Evolutionary conservation across 2,329 filamentous ascomycete species (phyloP).

Genomic region (Neoascochyta sp.): DNA sequence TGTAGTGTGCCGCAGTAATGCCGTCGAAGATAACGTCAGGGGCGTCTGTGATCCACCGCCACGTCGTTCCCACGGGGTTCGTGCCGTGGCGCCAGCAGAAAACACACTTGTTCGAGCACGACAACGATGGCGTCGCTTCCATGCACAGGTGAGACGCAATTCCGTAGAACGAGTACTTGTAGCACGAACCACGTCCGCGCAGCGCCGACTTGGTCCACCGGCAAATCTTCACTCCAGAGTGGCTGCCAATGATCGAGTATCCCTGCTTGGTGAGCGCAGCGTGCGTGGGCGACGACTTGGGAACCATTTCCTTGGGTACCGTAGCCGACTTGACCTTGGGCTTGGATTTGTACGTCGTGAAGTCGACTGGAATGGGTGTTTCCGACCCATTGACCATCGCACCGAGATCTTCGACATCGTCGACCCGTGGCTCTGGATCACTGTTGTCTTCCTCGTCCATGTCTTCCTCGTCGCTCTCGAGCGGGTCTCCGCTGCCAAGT

Average conservation of each 20-base stretch:
- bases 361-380: slow-evolving; percentile 72
- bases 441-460: slow-evolving; percentile 49
- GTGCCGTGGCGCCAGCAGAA: slow-evolving; percentile 99
- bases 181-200: slow-evolving; percentile 88
- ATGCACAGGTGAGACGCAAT: slow-evolving; percentile 97
- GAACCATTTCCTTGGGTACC: slow-evolving; percentile 82
- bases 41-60: slow-evolving; percentile 93
- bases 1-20: slow-evolving; percentile 87
- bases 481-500: slow-evolving; percentile 73
- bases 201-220: slow-evolving; percentile 98
- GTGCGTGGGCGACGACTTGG: slow-evolving; percentile 83
- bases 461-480: slow-evolving; percentile 77
- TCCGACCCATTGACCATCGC: slow-evolving; percentile 51
- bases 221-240: slow-evolving; percentile 96
- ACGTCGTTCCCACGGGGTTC: slow-evolving; percentile 92
- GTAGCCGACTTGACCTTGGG: slow-evolving; percentile 48
- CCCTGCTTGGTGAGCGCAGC: slow-evolving; percentile 90
- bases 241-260: slow-evolving; percentile 90
- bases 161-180: slow-evolving; percentile 97
- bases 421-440: slow-evolving; percentile 48
- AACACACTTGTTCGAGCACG: slow-evolving; percentile 96
- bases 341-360: slow-evolving; percentile 66
- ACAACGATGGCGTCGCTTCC: slow-evolving; percentile 94
- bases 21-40: slow-evolving; percentile 86
- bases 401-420: slow-evolving; percentile 83